Evolutionary conservation across 768 basidiomycete species (phyloP).

Genomic region (Termitomyces heimii): DNA sequence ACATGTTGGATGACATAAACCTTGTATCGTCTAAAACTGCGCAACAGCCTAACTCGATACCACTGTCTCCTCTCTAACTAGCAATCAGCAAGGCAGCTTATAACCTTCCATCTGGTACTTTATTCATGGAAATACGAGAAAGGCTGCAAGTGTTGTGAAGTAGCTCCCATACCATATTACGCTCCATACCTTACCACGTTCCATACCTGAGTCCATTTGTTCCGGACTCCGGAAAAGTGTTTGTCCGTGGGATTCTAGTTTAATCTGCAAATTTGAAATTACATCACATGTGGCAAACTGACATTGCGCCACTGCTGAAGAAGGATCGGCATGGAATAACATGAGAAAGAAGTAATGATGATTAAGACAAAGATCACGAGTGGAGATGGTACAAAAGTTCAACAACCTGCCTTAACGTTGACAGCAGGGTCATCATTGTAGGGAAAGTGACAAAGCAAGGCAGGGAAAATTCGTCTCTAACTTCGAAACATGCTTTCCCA

Average conservation of each 20-base stretch:
- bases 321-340: background rate
- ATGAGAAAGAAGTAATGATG: background rate
- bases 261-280: background rate
- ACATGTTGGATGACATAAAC: too few relatives aligned
- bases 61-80: too few relatives aligned
- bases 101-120: background rate
- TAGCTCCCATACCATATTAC: background rate
- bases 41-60: background rate
- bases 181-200: too few relatives aligned
- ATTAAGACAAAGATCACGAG: background rate
- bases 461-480: background rate
- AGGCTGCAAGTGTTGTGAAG: background rate
- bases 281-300: background rate
- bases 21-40: background rate
- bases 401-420: background rate
- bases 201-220: background rate
- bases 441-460: background rate
- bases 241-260: too few relatives aligned
- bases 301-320: conserved; percentile 1
- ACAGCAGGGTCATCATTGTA: background rate
- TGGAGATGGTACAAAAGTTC: background rate
- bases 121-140: background rate
- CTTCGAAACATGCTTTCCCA: background rate
- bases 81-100: background rate
- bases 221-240: background rate